Conservation (phyloP, 2,329 filamentous ascomycete genomes). For the Hymenoscyphus fraxineus region DNA sequence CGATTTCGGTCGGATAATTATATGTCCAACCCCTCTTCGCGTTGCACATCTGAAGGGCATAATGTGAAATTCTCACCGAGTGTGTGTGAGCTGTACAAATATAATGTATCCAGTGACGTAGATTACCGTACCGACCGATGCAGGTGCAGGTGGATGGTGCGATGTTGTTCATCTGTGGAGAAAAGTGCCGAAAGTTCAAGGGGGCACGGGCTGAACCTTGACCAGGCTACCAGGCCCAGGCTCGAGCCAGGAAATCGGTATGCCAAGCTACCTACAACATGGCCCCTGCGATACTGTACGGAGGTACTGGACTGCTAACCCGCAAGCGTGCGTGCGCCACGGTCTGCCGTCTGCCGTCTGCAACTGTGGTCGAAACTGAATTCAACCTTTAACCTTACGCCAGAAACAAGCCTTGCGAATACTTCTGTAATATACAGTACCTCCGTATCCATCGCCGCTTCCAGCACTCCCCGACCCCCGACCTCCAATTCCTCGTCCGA, state of each 20-base stretch:
- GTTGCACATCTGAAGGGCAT: neutral
- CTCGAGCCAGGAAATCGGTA: too few species aligned
- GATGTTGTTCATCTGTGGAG: too few species aligned
- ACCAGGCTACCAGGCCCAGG: too few species aligned
- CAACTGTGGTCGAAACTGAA: neutral
- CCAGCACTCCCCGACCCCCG: neutral
- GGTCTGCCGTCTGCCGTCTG: neutral
- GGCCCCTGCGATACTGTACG: neutral
- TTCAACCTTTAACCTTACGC: neutral
- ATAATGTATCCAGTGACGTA: too few species aligned
- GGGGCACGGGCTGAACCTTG: too few species aligned
- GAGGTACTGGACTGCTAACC: neutral
- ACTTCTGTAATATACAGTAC: neutral
- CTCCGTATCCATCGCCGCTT: neutral
- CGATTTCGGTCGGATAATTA: too few species aligned
- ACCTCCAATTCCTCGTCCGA: neutral
- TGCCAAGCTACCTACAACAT: neutral
- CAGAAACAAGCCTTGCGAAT: neutral
- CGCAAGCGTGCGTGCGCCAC: neutral
- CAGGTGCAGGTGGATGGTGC: too few species aligned
- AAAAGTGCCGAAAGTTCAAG: too few species aligned
- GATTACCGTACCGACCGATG: too few species aligned
- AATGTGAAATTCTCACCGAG: too few species aligned
- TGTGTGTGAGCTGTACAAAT: too few species aligned
- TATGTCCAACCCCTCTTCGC: too few species aligned